phyloP scores from a whole-genome alignment of 495 filamentous ascomycete species.

The Penicillium ochrochloron region DNA sequence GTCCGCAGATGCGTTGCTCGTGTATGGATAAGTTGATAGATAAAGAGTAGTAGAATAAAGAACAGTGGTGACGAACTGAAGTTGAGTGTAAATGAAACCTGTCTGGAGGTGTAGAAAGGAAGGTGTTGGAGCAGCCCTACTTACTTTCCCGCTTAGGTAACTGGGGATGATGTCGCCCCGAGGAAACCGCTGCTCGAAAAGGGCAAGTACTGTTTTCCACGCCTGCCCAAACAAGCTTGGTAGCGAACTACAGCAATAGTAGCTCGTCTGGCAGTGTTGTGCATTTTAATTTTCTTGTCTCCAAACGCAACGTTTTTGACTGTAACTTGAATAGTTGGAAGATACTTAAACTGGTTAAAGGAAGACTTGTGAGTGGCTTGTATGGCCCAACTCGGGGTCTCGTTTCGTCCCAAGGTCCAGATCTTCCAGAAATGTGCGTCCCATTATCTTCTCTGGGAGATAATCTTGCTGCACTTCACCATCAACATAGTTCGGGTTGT shows the following conservation, averaged over 20 bases:
- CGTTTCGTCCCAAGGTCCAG: slow-evolving; percentile 76
- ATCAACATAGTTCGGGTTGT: slow-evolving; percentile 85
- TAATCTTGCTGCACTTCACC: slow-evolving; percentile 92
- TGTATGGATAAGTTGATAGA: not conserved
- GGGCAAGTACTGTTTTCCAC: not conserved
- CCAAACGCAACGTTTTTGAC: not conserved
- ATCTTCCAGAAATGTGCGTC: slow-evolving; percentile 78
- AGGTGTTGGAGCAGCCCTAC: not conserved
- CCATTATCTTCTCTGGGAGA: slow-evolving; percentile 72
- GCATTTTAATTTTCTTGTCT: not conserved
- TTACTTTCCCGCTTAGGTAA: slow-evolving; percentile 5
- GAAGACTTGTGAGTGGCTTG: too few relatives aligned
- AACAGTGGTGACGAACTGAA: not conserved
- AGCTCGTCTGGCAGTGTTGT: not conserved
- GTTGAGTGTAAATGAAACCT: not conserved
- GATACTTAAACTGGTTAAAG: not conserved
- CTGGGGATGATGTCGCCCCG: not conserved
- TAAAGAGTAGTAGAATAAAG: not conserved
- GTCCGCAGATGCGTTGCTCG: not conserved
- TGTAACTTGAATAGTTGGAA: not conserved
- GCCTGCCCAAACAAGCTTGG: not conserved
- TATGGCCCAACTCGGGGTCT: slow-evolving; percentile 60
- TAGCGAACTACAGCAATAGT: not conserved
- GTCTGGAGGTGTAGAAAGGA: not conserved
- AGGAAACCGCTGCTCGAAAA: not conserved